These are phyloP conservation scores for Leccinum imitatum DNA, from an alignment of 768 basidiomycete species.

Conservation along the genomic window DNA sequence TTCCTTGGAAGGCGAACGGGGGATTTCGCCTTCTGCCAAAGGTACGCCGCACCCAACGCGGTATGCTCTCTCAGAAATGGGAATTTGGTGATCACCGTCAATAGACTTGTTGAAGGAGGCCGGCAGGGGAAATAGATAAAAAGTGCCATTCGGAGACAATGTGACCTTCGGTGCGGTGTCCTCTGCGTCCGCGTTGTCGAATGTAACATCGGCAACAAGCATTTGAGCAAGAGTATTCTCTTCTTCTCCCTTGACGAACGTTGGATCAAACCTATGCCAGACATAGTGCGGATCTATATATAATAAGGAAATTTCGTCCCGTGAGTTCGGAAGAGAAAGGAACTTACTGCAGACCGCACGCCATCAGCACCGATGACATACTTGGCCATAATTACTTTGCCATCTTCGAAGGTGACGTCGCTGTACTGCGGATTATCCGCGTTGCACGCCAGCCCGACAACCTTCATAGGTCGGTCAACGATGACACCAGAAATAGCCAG, in stretches of 20 bases:
- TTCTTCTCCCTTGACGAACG: constrained; percentile 24
- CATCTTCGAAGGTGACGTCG: constrained; percentile 48
- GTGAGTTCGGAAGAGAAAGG: neutral
- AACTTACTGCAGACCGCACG: constrained; percentile 42
- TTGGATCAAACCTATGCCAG: constrained; percentile 44
- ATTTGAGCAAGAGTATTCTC: constrained; percentile 38
- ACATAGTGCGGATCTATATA: constrained; percentile 41
- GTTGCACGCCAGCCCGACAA: constrained; percentile 36
- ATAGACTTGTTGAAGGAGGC: constrained; percentile 21
- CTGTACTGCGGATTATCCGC: constrained; percentile 27
- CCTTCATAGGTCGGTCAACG: constrained; percentile 40
- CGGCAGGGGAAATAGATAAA: constrained; percentile 39
- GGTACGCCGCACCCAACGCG: constrained; percentile 44
- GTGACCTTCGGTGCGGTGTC: constrained; percentile 17
- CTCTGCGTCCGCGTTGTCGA: constrained; percentile 17
- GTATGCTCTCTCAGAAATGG: constrained; percentile 27
- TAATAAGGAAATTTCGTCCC: neutral
- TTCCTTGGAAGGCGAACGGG: constrained; percentile 35
- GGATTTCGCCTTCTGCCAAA: constrained; percentile 33
- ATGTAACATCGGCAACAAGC: constrained; percentile 47
- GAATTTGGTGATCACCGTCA: constrained; percentile 1
- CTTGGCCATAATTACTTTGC: constrained; percentile 40
- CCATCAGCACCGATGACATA: constrained; percentile 57
- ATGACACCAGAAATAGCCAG: constrained; percentile 33
- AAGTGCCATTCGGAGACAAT: constrained; percentile 31